phyloP scores from a whole-genome alignment of 306 rosid genomes.

The Cicer judaicum region DNA sequence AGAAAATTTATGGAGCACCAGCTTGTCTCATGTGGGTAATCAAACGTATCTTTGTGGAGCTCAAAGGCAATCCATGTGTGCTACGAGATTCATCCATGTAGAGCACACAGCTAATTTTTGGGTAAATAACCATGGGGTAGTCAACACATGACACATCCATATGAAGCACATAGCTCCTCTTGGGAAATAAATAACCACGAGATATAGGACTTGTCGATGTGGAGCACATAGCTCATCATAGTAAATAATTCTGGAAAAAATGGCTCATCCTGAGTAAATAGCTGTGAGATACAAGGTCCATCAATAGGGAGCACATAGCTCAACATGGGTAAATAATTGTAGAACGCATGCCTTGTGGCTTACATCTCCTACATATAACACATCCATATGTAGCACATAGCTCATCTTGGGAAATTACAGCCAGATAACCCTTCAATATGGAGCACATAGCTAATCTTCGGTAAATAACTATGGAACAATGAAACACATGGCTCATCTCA shows the following conservation, averaged over 20 bases:
- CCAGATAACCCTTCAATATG: background rate
- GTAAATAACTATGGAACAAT: background rate
- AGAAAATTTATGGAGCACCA: too few species aligned
- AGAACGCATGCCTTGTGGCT: too few species aligned
- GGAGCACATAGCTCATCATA: background rate
- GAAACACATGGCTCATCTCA: background rate
- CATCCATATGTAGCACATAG: background rate
- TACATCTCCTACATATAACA: too few species aligned
- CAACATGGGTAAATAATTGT: conserved; percentile 7
- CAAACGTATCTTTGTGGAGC: too few species aligned
- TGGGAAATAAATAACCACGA: too few species aligned
- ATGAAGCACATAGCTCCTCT: background rate
- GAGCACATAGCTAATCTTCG: background rate
- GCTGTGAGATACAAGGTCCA: too few species aligned
- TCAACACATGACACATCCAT: background rate
- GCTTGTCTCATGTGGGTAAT: too few species aligned
- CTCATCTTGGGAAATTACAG: background rate
- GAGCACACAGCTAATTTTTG: too few species aligned
- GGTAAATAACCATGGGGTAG: background rate
- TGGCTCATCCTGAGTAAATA: background rate
- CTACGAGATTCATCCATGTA: too few species aligned
- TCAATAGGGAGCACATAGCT: background rate
- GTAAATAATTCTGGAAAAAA: background rate
- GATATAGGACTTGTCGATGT: too few species aligned
- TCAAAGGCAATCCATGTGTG: too few species aligned